Percentiles rank a stretch among this genome's conserved stretches.
Evolutionary conservation across 345 rosid species (phyloP).

Genomic region (Ceriops decandra): DNA sequence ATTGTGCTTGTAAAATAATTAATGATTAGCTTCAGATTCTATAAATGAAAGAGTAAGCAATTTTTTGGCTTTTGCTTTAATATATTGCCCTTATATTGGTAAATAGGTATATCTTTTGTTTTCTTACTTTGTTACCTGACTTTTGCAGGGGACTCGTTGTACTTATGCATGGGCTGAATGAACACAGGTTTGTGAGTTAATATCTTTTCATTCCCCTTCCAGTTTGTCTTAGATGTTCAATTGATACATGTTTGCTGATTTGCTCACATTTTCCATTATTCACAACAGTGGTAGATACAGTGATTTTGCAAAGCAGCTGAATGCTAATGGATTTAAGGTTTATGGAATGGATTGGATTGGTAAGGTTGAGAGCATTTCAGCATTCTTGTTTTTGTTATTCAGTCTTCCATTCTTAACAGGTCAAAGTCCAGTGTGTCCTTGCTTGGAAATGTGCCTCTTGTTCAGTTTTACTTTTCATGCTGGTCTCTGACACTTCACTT

Average conservation of each 20-base stretch:
- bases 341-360: slow-evolving; percentile 39
- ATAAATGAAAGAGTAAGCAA: no score
- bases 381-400: background rate
- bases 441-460: background rate
- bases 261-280: slow-evolving; percentile 4
- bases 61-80: background rate
- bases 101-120: background rate
- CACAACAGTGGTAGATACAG: slow-evolving; percentile 26
- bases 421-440: background rate
- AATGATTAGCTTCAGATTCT: no score
- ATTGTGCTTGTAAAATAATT: no score
- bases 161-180: slow-evolving; percentile 33
- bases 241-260: slow-evolving; percentile 1
- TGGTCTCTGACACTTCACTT: background rate
- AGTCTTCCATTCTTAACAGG: background rate
- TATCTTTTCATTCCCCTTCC: background rate
- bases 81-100: background rate
- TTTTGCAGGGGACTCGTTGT: slow-evolving; percentile 30
- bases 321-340: slow-evolving; percentile 26
- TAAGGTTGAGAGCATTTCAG: slow-evolving; percentile 14
- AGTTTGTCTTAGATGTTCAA: background rate
- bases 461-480: background rate
- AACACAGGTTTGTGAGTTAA: slow-evolving; percentile 27
- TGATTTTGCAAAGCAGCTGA: slow-evolving; percentile 27
- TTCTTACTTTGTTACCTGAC: background rate